These are phyloP conservation scores for Candida morakotiae DNA, from an alignment of 805 yeast species.

Conservation along the genomic window DNA sequence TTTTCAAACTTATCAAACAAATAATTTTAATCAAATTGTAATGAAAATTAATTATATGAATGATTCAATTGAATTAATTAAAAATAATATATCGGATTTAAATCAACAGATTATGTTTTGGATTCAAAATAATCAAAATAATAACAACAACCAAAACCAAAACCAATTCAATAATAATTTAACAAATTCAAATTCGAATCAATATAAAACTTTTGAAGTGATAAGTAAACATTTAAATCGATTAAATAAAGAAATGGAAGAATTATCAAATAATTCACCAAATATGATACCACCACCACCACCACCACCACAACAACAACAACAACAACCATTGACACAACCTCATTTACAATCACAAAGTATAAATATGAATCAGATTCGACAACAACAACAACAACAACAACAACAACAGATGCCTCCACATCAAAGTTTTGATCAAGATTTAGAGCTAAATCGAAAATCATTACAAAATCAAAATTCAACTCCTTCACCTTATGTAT, in stretches of 20 bases:
- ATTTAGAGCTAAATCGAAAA: constrained; percentile 2
- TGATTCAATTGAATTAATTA: constrained; percentile 10
- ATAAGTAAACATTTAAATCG: constrained; percentile 16
- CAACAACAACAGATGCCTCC: constrained; percentile 1
- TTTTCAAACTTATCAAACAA: constrained; percentile 16
- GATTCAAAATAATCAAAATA: constrained; percentile 6
- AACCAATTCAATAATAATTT: neutral
- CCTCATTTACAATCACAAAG: neutral
- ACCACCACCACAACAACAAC: constrained; percentile 6
- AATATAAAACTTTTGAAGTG: constrained; percentile 15
- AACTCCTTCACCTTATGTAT: constrained; percentile 5
- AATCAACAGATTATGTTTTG: constrained; percentile 10
- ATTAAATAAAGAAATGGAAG: constrained; percentile 20
- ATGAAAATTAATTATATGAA: constrained; percentile 13
- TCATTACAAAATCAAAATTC: neutral
- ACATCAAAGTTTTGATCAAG: neutral
- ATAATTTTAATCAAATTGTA: constrained; percentile 18
- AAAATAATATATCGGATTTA: constrained; percentile 9
- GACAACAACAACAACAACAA: neutral
- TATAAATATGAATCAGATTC: too few species aligned
- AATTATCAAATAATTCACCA: constrained; percentile 7
- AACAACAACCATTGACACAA: neutral
- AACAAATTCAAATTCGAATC: constrained; percentile 3
- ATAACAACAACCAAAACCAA: neutral
- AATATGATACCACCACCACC: constrained; percentile 4